These are phyloP conservation scores for Grigorovia humatica DNA, from an alignment of 805 yeast genomes.

Conservation along the genomic window DNA sequence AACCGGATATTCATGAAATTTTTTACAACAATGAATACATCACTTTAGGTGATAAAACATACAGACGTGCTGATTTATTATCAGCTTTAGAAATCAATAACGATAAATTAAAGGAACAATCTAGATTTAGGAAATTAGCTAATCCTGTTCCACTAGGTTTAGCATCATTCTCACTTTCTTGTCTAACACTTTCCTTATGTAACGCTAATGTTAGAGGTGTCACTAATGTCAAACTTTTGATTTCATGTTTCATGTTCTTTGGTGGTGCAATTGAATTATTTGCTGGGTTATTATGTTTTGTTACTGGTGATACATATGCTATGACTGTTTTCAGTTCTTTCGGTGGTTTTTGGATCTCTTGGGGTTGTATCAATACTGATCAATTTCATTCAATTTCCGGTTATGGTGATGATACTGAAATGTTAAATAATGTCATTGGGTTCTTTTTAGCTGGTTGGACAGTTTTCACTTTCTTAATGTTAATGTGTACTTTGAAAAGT, in stretches of 20 bases:
- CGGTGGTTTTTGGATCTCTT: slow-evolving; percentile 73
- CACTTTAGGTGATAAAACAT: slow-evolving; percentile 32
- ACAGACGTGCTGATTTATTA: slow-evolving; percentile 45
- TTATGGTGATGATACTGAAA: slow-evolving; percentile 36
- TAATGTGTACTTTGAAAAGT: slow-evolving; percentile 47
- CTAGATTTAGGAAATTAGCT: slow-evolving; percentile 39
- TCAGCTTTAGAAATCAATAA: slow-evolving; percentile 25
- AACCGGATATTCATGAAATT: slow-evolving; percentile 5
- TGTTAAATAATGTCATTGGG: slow-evolving; percentile 43
- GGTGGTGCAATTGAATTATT: slow-evolving; percentile 64
- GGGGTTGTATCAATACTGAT: slow-evolving; percentile 53
- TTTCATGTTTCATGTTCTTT: slow-evolving; percentile 57
- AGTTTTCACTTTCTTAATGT: slow-evolving; percentile 49
- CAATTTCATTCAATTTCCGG: slow-evolving; percentile 46
- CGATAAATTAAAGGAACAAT: neutral
- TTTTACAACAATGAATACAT: slow-evolving; percentile 30
- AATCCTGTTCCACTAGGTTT: slow-evolving; percentile 73
- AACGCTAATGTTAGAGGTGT: slow-evolving; percentile 64
- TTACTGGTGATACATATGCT: slow-evolving; percentile 69
- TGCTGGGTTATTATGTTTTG: slow-evolving; percentile 70
- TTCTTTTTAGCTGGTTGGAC: slow-evolving; percentile 55
- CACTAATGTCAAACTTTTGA: slow-evolving; percentile 46
- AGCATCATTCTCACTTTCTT: slow-evolving; percentile 50
- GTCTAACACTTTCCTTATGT: slow-evolving; percentile 50
- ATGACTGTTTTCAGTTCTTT: slow-evolving; percentile 40